Conservation (phyloP, 2,329 filamentous ascomycete genomes). For the Stagonosporopsis chrysanthemi region DNA sequence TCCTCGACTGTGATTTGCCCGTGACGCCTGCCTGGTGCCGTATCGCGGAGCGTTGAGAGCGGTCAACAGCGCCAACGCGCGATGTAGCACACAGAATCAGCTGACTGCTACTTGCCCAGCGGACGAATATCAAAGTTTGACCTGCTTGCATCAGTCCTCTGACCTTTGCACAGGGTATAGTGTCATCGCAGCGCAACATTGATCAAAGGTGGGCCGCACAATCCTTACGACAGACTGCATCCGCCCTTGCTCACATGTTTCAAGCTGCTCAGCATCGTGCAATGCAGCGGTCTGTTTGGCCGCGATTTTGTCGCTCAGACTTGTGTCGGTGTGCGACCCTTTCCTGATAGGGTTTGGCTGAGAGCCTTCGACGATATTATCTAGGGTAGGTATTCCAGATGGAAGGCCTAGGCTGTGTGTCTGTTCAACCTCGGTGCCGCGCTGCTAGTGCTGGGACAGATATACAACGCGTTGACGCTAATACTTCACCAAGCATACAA, state of each 20-base stretch:
- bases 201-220: background rate
- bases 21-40: background rate
- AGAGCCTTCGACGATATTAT: background rate
- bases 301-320: no score
- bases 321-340: background rate
- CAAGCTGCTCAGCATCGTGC: background rate
- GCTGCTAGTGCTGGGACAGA: background rate
- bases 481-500: background rate
- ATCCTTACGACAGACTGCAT: background rate
- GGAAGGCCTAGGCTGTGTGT: background rate
- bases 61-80: background rate
- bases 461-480: background rate
- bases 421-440: background rate
- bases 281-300: background rate
- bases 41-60: background rate
- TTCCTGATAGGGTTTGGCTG: background rate
- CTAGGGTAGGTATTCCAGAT: background rate
- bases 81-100: background rate
- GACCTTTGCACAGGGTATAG: no score
- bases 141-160: no score
- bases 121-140: background rate
- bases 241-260: background rate
- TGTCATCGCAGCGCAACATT: background rate
- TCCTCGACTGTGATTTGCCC: constrained; percentile 5
- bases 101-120: background rate